Evolutionary conservation across 495 filamentous ascomycete genomes (phyloP).

Genomic region (Penicillium alfredii): DNA sequence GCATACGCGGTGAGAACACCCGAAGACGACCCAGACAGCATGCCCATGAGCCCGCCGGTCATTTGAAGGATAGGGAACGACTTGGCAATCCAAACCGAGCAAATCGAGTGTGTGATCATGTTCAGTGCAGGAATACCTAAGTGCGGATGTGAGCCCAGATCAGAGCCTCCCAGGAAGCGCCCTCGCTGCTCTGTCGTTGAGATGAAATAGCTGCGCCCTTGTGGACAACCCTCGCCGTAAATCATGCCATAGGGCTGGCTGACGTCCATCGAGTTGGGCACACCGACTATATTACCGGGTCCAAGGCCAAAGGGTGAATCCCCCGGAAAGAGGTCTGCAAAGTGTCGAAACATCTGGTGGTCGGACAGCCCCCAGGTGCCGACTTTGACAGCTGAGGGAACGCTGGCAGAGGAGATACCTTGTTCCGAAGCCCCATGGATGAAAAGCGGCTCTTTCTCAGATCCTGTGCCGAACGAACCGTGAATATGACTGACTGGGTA

Average conservation of each 20-base stretch:
- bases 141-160: slow-evolving; percentile 40
- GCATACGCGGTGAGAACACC: slow-evolving; percentile 83
- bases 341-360: slow-evolving; percentile 64
- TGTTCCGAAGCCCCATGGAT: slow-evolving; percentile 76
- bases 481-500: slow-evolving; percentile 71
- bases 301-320: slow-evolving; percentile 73
- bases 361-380: slow-evolving; percentile 80
- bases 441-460: slow-evolving; percentile 66
- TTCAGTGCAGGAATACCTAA: slow-evolving; percentile 70
- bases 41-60: slow-evolving; percentile 72
- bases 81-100: slow-evolving; percentile 89
- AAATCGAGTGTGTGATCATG: slow-evolving; percentile 54
- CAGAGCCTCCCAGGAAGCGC: slow-evolving; percentile 58
- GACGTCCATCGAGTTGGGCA: slow-evolving; percentile 83
- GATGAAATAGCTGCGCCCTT: slow-evolving; percentile 71
- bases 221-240: slow-evolving; percentile 77
- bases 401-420: slow-evolving; percentile 66
- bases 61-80: slow-evolving; percentile 59
- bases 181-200: slow-evolving; percentile 70
- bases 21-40: slow-evolving; percentile 76
- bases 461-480: slow-evolving; percentile 57
- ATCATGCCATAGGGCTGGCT: slow-evolving; percentile 79
- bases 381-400: slow-evolving; percentile 69
- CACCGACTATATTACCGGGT: slow-evolving; percentile 63
- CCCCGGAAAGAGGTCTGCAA: slow-evolving; percentile 67